Evolutionary conservation across 306 rosid genomes (phyloP), one percentile per base, ranked within the genome.

Genomic region (Calophaca sinica): DNA sequence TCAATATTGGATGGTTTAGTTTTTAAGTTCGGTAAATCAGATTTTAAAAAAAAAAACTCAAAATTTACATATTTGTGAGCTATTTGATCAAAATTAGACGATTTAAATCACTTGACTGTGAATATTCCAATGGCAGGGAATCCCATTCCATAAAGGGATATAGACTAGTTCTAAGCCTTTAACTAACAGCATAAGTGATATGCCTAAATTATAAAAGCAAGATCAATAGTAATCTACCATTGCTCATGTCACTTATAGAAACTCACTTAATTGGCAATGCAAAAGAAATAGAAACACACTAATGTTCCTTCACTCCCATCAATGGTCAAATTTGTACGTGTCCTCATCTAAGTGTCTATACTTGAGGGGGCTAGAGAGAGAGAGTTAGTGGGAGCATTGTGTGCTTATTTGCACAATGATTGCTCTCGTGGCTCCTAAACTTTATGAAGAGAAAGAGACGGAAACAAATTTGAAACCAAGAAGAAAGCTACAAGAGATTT

Each of bases 351-450:
- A 58, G 52, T 68, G 76, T 69, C 67, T 74, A 75, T 44, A 28
- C 2, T 69, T 74, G 77, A 42, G 72, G 49, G 73, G 74, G 15
- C 11, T 6, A 62, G 14, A 49, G 72, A 83, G 86, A 55, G 63
- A 51, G 80, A 48, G 74, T 32, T 70, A 86, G 83, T 75, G 89
- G 86, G 77, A 80, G 82, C 84, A 84, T 77, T 75, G 84, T 89
- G 89, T 73, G 78, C 80, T 85, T 87, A 88, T 87, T 84, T 83
- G 69, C 81, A 84, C 79, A 91, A 93, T 93, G 61, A 93, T 91
- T 91, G 89, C 88, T 87, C 97, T 87, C 94, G 92, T 91, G 94
- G 88, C 86, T 83, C 88, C 85, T 73, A 81, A 80, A 79, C 90
- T 86, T 88, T 89, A 72, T 82, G 76, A 80, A 74, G 58, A 33